Evolutionary conservation across 2,329 filamentous ascomycete species (phyloP).

Genomic region (Seiridium cupressi): DNA sequence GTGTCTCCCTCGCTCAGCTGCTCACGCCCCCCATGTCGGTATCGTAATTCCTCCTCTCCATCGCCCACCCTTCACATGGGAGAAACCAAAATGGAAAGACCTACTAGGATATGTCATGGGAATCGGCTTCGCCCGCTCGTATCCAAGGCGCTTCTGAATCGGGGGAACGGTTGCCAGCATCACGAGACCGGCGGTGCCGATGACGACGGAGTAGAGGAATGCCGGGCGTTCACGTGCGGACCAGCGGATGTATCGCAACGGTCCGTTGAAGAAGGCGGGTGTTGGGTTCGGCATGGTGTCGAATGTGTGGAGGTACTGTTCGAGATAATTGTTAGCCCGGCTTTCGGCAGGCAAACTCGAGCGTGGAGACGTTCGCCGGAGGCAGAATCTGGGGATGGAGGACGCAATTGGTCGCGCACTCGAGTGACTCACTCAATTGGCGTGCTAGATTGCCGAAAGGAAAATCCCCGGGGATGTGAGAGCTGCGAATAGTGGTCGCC

Average conservation of each 20-base stretch:
- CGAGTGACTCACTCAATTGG: too few species aligned
- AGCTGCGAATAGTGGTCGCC: too few species aligned
- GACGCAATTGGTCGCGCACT: too few species aligned
- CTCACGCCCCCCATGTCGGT: not conserved
- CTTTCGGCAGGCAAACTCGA: too few species aligned
- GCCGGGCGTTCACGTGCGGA: slow-evolving; percentile 84
- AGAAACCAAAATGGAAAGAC: slow-evolving; percentile 32
- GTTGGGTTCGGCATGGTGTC: slow-evolving; percentile 58
- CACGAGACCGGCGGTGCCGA: slow-evolving; percentile 73
- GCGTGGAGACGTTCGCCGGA: too few species aligned
- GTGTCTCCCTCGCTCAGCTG: not conserved
- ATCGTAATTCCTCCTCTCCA: not conserved
- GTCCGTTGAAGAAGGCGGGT: slow-evolving; percentile 80
- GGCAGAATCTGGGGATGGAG: too few species aligned
- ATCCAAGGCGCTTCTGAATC: slow-evolving; percentile 69
- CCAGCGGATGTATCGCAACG: slow-evolving; percentile 85
- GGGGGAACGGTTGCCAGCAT: slow-evolving; percentile 71
- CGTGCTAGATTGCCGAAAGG: too few species aligned
- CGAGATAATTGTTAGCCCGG: not conserved
- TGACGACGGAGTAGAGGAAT: slow-evolving; percentile 80
- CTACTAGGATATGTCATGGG: slow-evolving; percentile 92
- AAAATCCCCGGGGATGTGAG: too few species aligned
- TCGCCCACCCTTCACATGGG: not conserved
- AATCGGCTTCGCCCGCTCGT: slow-evolving; percentile 68
- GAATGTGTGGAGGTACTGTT: not conserved